Evolutionary conservation across 371 early-diverging fungal species (phyloP), one percentile per base, ranked within the genome.

Genomic region (Zopfochytrium polystomum): DNA sequence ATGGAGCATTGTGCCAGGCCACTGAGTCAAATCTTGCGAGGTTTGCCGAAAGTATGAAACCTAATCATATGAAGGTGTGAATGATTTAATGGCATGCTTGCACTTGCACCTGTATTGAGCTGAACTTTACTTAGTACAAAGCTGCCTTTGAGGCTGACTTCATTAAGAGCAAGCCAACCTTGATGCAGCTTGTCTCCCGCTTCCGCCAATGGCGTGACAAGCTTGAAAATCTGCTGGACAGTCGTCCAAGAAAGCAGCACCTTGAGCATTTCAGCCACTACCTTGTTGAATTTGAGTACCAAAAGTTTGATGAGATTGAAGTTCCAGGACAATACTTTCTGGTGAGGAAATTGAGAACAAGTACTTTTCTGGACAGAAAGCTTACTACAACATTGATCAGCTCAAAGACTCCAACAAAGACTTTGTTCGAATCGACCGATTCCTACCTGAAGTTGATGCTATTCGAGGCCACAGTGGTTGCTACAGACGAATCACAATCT

Each of bases 301-400:
- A 92, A 59, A 92, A 91, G 73, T 95, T 96, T 66, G 96, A 96
- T 67, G 97, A 98, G 65, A 88, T 99, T 3, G 96, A 97, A 59
- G 87, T 99, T 5, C 98, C 98, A 15, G 99, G 99, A 0, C 98
- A 99, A 76, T 98, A 98, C 66, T 73, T 93, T 60, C 65, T 88
- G 79, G 80, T 91, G 38, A 34, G 61, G 34, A 43, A 33, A 32
- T 45, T 55, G 26, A 13, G 35, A 46, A 33, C 52, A 51, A 38
- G 38, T 62, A 44, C 33, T 44, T 44, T 44, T 5, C 20, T 23
- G 47, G 9, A 7, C 47, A 22, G 22, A 47, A 9, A 6, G 7
- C n/a, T 47, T n/a, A 47, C 47, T 11, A 7, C 25, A 22, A 6
- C 33, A 26, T 43, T 5, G 27, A 35, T 33, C 59, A 83, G 80